phyloP scores from a whole-genome alignment of 139 green algal species.

The Chlamydomonas sp. region DNA sequence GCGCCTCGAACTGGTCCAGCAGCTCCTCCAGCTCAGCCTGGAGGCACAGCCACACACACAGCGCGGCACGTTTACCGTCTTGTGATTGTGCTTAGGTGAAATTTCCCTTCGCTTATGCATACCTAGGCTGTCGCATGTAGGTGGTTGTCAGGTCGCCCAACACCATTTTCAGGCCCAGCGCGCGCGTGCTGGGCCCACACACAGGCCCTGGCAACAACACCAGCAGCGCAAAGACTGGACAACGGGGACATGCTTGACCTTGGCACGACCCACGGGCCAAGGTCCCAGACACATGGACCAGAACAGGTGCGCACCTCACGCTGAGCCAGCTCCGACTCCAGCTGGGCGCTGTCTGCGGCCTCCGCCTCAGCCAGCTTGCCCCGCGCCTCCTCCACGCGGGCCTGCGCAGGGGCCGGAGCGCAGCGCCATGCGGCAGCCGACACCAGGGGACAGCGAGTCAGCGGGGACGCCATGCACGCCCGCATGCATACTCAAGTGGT shows the following conservation, averaged over 20 bases:
- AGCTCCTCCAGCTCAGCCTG: slow-evolving; percentile 52
- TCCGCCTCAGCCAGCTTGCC: background rate
- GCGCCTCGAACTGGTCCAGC: slow-evolving; percentile 60
- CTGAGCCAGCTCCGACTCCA: background rate
- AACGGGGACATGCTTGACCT: too few relatives aligned
- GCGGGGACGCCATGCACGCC: background rate
- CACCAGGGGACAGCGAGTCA: background rate
- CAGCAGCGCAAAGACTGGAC: too few relatives aligned
- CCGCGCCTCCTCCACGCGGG: slow-evolving; percentile 4
- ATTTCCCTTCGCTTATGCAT: too few relatives aligned
- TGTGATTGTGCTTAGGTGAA: too few relatives aligned
- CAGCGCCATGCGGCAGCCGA: background rate
- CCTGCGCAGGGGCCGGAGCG: background rate
- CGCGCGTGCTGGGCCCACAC: too few relatives aligned
- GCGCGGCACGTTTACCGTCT: background rate
- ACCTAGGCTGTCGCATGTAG: too few relatives aligned
- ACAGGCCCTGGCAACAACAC: too few relatives aligned
- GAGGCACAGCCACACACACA: background rate
- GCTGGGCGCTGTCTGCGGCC: background rate
- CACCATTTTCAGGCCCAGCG: too few relatives aligned
- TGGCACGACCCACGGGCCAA: background rate
- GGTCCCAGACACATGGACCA: background rate
- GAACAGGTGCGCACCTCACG: background rate
- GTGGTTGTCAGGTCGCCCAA: too few relatives aligned
- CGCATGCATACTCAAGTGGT: background rate